phyloP scores from a whole-genome alignment of 2,329 filamentous ascomycete genomes.

The Colletotrichum coccodes region DNA sequence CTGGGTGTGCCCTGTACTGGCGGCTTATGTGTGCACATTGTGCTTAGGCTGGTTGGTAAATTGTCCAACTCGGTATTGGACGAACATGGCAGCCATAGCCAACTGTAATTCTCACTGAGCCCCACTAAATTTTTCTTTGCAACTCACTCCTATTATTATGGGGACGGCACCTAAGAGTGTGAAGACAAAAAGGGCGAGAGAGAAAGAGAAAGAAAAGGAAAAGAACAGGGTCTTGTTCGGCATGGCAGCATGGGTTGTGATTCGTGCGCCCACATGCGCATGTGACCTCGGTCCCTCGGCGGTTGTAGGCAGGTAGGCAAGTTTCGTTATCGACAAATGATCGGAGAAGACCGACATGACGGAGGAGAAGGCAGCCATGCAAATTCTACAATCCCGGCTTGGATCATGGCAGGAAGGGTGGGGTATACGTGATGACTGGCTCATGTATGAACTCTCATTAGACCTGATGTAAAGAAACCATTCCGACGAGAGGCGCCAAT shows the following conservation, averaged over 20 bases:
- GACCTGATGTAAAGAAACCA: background rate
- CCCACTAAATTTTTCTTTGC: background rate
- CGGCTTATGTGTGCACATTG: slow-evolving; percentile 1
- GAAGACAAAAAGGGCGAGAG: background rate
- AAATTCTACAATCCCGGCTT: background rate
- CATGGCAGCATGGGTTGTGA: slow-evolving; percentile 17
- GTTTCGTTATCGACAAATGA: background rate
- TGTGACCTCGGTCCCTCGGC: slow-evolving; percentile 13
- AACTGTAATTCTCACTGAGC: background rate
- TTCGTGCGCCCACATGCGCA: slow-evolving; percentile 10
- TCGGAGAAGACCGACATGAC: background rate
- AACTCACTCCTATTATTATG: background rate
- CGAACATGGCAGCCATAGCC: background rate
- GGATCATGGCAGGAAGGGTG: background rate
- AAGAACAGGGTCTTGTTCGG: background rate
- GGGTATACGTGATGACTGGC: background rate
- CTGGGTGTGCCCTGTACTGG: background rate
- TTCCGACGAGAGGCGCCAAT: background rate
- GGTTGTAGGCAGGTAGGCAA: background rate
- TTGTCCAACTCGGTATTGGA: slow-evolving; percentile 6
- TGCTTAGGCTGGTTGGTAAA: background rate
- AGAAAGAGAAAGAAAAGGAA: background rate
- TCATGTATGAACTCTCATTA: background rate
- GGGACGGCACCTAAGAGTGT: background rate
- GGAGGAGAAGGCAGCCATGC: background rate